phyloP scores from a whole-genome alignment of 768 basidiomycete genomes.

The Steccherinum ochraceum region DNA sequence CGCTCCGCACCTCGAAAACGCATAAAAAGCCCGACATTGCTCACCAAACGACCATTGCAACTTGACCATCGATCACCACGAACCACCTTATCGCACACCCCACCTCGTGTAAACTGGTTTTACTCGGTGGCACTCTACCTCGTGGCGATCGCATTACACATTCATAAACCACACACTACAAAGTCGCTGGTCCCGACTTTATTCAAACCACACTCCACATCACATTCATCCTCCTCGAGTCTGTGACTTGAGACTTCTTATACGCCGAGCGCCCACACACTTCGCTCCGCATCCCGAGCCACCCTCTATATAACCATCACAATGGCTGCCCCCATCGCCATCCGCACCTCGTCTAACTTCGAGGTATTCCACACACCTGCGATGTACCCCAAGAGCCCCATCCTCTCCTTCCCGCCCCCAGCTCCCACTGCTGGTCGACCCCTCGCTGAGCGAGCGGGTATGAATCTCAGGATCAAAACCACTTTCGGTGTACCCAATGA shows the following conservation, averaged over 20 bases:
- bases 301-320: background rate
- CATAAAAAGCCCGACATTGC: too few species aligned
- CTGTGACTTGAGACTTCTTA: slow-evolving; percentile 3
- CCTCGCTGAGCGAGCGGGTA: slow-evolving; percentile 2
- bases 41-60: too few species aligned
- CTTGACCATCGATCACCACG: too few species aligned
- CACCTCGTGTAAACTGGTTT: background rate
- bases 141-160: too few species aligned
- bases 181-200: background rate
- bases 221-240: background rate
- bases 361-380: background rate
- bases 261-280: background rate
- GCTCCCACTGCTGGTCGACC: background rate
- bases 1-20: too few species aligned
- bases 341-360: background rate
- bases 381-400: slow-evolving; percentile 2
- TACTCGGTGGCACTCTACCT: background rate
- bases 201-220: background rate
- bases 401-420: slow-evolving; percentile 6
- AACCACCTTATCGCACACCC: too few species aligned
- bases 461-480: slow-evolving; percentile 3
- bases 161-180: background rate
- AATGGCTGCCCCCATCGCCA: background rate
- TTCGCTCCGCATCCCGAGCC: background rate
- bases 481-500: too few species aligned